Percentiles rank a stretch among this genome's conserved stretches.
Evolutionary conservation across 768 basidiomycete species (phyloP).

Genomic region (Fomitopsis pulvina): DNA sequence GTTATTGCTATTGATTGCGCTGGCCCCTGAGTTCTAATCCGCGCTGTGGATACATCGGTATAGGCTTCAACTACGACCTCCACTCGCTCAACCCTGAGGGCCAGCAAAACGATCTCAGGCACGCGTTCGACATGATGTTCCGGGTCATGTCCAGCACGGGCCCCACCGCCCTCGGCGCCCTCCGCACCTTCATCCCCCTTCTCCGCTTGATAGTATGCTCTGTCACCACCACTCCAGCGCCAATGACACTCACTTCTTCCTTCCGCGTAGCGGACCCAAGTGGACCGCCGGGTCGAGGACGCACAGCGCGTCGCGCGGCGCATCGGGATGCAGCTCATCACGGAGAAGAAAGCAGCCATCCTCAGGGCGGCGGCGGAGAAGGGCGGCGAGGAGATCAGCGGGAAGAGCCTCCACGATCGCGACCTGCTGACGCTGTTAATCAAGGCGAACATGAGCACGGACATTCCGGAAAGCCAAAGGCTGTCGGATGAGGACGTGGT

Average conservation of each 20-base stretch:
- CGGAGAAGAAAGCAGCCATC: slow-evolving; percentile 24
- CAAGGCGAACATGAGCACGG: slow-evolving; percentile 57
- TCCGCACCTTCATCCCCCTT: slow-evolving; percentile 12
- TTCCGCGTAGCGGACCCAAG: slow-evolving; percentile 4
- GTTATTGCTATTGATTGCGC: no score
- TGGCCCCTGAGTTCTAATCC: not conserved
- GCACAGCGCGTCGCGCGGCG: slow-evolving; percentile 17
- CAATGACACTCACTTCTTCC: not conserved
- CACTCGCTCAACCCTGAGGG: slow-evolving; percentile 22
- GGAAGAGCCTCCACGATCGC: slow-evolving; percentile 3
- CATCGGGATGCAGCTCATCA: slow-evolving; percentile 22
- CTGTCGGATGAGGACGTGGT: slow-evolving; percentile 63
- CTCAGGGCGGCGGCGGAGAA: slow-evolving; percentile 15
- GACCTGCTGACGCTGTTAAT: slow-evolving; percentile 58
- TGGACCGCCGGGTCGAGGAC: not conserved
- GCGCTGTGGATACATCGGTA: not conserved
- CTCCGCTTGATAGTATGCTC: slow-evolving; percentile 15
- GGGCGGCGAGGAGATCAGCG: slow-evolving; percentile 21
- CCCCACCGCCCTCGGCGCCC: not conserved
- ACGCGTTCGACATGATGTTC: slow-evolving; percentile 23
- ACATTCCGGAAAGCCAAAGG: slow-evolving; percentile 46
- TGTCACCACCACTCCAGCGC: not conserved
- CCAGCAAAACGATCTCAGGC: slow-evolving; percentile 22
- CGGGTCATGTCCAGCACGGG: not conserved
- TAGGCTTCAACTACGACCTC: slow-evolving; percentile 30